These are phyloP conservation scores for Ceratocystis cubensis DNA, from an alignment of 2,329 filamentous ascomycete genomes.

Conservation along the genomic window DNA sequence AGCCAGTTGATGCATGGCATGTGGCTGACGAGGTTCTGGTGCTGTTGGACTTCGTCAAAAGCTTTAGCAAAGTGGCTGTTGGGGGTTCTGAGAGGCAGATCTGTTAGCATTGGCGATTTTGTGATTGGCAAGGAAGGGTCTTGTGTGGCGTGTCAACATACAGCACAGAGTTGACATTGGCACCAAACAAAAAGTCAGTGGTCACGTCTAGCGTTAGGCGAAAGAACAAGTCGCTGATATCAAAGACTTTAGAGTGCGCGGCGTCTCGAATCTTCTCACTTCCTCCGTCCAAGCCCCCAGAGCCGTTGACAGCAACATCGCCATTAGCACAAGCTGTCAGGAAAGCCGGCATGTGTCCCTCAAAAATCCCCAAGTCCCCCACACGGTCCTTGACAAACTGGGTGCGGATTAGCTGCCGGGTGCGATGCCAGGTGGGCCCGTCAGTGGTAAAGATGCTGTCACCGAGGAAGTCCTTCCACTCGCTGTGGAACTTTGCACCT, in stretches of 20 bases:
- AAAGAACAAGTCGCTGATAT: constrained; percentile 69
- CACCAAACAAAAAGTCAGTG: constrained; percentile 73
- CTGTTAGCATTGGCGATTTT: constrained; percentile 12
- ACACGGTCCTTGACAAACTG: constrained; percentile 80
- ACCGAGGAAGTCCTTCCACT: constrained; percentile 66
- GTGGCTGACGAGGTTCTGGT: constrained; percentile 56
- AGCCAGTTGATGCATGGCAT: constrained; percentile 50
- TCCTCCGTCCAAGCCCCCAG: constrained; percentile 48
- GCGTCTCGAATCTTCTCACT: constrained; percentile 32
- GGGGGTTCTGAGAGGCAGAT: constrained; percentile 34
- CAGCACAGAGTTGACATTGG: constrained; percentile 13
- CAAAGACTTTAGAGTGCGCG: constrained; percentile 36
- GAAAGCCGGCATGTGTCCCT: constrained; percentile 49
- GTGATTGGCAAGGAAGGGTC: not conserved
- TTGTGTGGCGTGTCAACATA: not conserved
- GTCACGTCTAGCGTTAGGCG: constrained; percentile 74
- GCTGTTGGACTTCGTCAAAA: constrained; percentile 65
- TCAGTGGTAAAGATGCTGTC: constrained; percentile 73
- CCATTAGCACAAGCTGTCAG: constrained; percentile 29
- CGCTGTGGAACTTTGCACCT: constrained; percentile 57
- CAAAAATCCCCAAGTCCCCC: constrained; percentile 69
- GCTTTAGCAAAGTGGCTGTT: constrained; percentile 62
- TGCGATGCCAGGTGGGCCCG: constrained; percentile 63
- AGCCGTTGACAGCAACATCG: constrained; percentile 44
- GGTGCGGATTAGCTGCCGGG: constrained; percentile 68